Evolutionary conservation across 306 rosid genomes (phyloP), one percentile per base, ranked within the genome.

Genomic region (Chamaecrista fasciculata): DNA sequence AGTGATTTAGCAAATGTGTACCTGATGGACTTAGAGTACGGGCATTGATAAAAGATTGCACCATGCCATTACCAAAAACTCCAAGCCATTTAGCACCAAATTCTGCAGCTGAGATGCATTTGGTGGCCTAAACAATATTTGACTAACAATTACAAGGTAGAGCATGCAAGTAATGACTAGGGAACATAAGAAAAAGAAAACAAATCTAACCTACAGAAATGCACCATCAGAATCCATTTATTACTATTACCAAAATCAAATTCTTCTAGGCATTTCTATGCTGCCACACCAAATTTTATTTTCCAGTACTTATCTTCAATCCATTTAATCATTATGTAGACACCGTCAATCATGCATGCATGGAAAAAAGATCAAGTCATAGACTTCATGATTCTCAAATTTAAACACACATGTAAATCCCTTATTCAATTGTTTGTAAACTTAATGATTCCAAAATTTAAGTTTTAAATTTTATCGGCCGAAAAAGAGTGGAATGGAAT

Each of bases 11-110:
- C 31, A 47, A 8, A 36, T 15, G 19, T 26, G 23, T 74, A 87
- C 94, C 94, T 76, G 72, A 44, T 37, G 90, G 79, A 68, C 44
- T 57, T 36, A 87, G 79, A 1, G 94, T 85, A 10, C 79, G 88
- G 26, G 90, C 94, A 76, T 81, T 56, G 65, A 87, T 85, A 73
- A 87, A 87, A 29, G 88, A 83, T 66, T 85, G 90, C 76, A 87
- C 88, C 93, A 82, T 80, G 63, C 93, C 93, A 84, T 94, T 94
- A 71, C 87, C 86, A 76, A 91, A 94, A 76, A 88, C 81, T 50
- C 88, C 99, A 57, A 94, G 97, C 84, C 91, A 83, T 78, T 68
- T 81, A 48, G 99, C 99, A 28, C 97, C 99, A 87, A 94, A 94
- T 71, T 97, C 97, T 65, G 92, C 99, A 67, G 84, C 88, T 26